Evolutionary conservation across 139 green algal species (phyloP).

Genomic region (Closterium sp.): DNA sequence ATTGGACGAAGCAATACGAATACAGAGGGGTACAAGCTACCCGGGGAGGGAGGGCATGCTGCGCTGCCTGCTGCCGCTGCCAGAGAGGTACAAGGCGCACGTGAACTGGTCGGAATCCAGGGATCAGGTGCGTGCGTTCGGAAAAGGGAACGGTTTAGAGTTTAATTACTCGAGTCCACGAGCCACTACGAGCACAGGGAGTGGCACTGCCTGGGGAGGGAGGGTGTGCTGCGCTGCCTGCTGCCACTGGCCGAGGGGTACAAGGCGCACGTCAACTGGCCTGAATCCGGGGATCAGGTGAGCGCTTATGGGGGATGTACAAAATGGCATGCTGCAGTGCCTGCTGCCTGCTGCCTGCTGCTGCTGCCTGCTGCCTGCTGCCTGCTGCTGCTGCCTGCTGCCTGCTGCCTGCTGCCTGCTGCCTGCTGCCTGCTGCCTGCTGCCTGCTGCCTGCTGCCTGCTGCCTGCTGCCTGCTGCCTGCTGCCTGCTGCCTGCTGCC

Average conservation of each 20-base stretch:
- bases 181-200: not conserved
- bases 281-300: slow-evolving; percentile 39
- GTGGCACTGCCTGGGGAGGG: slow-evolving; percentile 20
- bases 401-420: too few species aligned
- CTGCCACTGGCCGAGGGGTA: slow-evolving; percentile 31
- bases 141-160: too few species aligned
- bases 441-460: too few species aligned
- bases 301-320: not conserved
- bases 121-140: slow-evolving; percentile 10
- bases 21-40: slow-evolving; percentile 18
- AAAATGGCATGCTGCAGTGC: too few species aligned
- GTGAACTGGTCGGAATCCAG: slow-evolving; percentile 35
- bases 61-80: slow-evolving; percentile 31
- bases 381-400: too few species aligned
- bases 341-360: too few species aligned
- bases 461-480: too few species aligned
- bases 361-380: too few species aligned
- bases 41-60: not conserved
- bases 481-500: too few species aligned
- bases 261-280: slow-evolving; percentile 43
- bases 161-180: too few species aligned
- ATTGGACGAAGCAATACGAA: not conserved
- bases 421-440: too few species aligned
- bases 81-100: slow-evolving; percentile 23
- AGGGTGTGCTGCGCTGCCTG: slow-evolving; percentile 16